Evolutionary conservation across 2,329 filamentous ascomycete genomes (phyloP), one percentile per base, ranked within the genome.

Genomic region (Verticillium tricorpus): DNA sequence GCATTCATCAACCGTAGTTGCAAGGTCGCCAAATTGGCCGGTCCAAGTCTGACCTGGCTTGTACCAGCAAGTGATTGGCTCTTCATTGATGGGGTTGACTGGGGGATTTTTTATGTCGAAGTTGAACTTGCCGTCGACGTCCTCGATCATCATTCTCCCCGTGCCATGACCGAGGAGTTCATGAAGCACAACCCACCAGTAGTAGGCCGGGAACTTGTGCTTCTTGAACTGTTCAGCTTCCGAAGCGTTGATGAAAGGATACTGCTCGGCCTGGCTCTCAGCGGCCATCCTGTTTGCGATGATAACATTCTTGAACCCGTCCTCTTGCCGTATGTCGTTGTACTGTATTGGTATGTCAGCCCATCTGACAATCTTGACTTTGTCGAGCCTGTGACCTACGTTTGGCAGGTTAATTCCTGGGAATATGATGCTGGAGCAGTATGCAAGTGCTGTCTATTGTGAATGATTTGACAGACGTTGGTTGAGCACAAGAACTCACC

Each of bases 121-220:
- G 70, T 89, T 89, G 77, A 76, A 88, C n/a, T 76, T 73, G 12
- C 82, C 82, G 0, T 76, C 73, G 2, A 75, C 69, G 1, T 77
- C 81, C 69, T 89, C 85, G 64, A 80, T 77, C 39, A 89, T 77
- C 22, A 89, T 77, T 68, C 84, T 86, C 14, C 86, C 86, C 50
- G 86, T 89, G 14, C 87, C 86, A 65, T 89, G 87, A 12, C 86
- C 87, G 2, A 89, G 75, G 5, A 89, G 80, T 70, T 89, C 86
- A 73, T 92, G 89, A 11, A 92, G 82, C 31, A 87, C 88, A 55
- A 91, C 88, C 76, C 89, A 88, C 15, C 89, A 86, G 71, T 91
- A 88, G 69, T 90, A 91, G 0, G 87, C 86, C 6, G 82, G 79
- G 66, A 89, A 86, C 50, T 86, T 86, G 74, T 85, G 85, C 65